phyloP scores from a whole-genome alignment of 768 basidiomycete genomes.

The Suillus decipiens region DNA sequence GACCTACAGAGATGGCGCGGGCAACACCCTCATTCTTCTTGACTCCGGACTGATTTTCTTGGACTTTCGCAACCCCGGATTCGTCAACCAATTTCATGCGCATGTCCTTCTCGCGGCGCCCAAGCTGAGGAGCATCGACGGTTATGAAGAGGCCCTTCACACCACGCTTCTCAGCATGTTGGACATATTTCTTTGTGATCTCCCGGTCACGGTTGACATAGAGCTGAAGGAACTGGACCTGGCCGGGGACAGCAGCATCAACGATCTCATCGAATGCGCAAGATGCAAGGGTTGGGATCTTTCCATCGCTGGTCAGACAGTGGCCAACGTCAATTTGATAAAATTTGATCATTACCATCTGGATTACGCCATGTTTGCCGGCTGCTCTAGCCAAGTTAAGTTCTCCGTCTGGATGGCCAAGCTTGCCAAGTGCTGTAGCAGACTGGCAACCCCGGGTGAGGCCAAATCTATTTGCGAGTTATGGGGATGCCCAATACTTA shows the following conservation, averaged over 20 bases:
- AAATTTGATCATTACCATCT: slow-evolving; percentile 53
- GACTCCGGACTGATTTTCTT: slow-evolving; percentile 49
- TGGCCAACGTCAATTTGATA: not conserved
- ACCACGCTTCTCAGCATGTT: slow-evolving; percentile 88
- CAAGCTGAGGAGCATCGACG: slow-evolving; percentile 96
- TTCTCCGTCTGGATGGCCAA: slow-evolving; percentile 96
- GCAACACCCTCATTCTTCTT: slow-evolving; percentile 92
- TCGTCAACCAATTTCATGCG: slow-evolving; percentile 82
- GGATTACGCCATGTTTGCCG: slow-evolving; percentile 73
- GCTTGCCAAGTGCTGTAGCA: slow-evolving; percentile 90
- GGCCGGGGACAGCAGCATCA: slow-evolving; percentile 78
- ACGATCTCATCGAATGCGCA: slow-evolving; percentile 96
- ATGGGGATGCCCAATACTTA: slow-evolving; percentile 29
- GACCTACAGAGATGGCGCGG: slow-evolving; percentile 81
- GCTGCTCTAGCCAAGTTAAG: slow-evolving; percentile 88
- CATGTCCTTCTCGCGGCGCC: slow-evolving; percentile 96
- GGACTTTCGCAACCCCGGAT: slow-evolving; percentile 39
- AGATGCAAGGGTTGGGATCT: slow-evolving; percentile 95
- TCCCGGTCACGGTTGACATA: slow-evolving; percentile 88
- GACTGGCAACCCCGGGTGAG: slow-evolving; percentile 37
- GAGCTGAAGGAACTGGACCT: slow-evolving; percentile 87
- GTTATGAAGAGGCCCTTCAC: slow-evolving; percentile 96
- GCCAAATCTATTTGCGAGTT: slow-evolving; percentile 8
- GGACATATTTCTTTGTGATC: slow-evolving; percentile 83
- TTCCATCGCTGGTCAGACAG: slow-evolving; percentile 6